Conservation (phyloP, 2,329 filamentous ascomycete species). For the Alternaria sp. region DNA sequence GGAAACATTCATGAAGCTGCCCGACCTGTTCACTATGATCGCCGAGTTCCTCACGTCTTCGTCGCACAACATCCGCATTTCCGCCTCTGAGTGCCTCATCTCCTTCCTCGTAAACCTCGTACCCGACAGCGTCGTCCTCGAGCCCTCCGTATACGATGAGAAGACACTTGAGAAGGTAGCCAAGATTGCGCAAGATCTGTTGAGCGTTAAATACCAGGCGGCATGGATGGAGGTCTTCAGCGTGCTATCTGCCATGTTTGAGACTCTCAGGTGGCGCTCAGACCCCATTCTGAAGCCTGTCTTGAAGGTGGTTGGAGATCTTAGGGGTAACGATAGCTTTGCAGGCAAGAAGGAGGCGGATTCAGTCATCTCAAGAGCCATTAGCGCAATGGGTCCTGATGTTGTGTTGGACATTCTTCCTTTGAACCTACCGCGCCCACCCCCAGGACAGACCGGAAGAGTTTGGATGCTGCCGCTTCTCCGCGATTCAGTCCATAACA, state of each 20-base stretch:
- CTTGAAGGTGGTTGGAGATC: slow-evolving; percentile 80
- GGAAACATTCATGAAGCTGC: slow-evolving; percentile 89
- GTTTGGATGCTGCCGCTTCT: slow-evolving; percentile 95
- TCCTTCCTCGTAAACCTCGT: slow-evolving; percentile 93
- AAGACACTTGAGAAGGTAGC: slow-evolving; percentile 84
- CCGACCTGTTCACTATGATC: slow-evolving; percentile 81
- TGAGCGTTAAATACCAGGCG: slow-evolving; percentile 89
- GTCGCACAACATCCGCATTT: slow-evolving; percentile 91
- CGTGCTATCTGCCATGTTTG: slow-evolving; percentile 85
- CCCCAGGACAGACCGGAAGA: slow-evolving; percentile 78
- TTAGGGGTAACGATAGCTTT: slow-evolving; percentile 88
- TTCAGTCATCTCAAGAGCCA: slow-evolving; percentile 83
- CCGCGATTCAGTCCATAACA: slow-evolving; percentile 88
- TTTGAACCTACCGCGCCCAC: slow-evolving; percentile 80
- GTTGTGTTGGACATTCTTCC: slow-evolving; percentile 82
- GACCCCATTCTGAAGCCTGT: slow-evolving; percentile 78
- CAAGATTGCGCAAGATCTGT: slow-evolving; percentile 72
- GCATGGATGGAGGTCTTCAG: slow-evolving; percentile 96
- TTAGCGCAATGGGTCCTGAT: slow-evolving; percentile 88
- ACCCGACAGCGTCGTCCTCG: slow-evolving; percentile 79
- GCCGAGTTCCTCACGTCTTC: slow-evolving; percentile 82
- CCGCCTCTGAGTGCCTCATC: slow-evolving; percentile 91
- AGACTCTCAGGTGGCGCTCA: slow-evolving; percentile 83
- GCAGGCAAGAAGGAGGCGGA: slow-evolving; percentile 94
- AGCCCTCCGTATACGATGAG: slow-evolving; percentile 91